Conservation (phyloP, 2,329 filamentous ascomycete genomes). For the Arthrobotrys conoides region DNA sequence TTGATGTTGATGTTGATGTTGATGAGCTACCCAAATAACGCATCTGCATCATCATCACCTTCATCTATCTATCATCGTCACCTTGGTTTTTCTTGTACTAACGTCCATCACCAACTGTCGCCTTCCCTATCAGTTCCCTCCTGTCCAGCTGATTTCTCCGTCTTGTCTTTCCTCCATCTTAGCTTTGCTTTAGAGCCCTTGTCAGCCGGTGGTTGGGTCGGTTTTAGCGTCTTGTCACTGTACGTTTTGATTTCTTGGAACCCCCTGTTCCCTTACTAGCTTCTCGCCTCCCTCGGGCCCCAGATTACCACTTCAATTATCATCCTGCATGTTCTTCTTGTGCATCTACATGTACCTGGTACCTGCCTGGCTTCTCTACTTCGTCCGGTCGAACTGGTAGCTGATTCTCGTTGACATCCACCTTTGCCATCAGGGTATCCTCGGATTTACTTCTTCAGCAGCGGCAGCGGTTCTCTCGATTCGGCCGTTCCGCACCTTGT, state of each 20-base stretch:
- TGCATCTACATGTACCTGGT: constrained; percentile 32
- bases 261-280: constrained; percentile 22
- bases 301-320: constrained; percentile 13
- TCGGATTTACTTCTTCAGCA: constrained; percentile 25
- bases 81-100: constrained; percentile 27
- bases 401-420: constrained; percentile 25
- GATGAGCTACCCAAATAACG: neutral
- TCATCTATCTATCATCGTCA: neutral
- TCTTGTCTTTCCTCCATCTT: constrained; percentile 19
- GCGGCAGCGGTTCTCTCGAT: constrained; percentile 5
- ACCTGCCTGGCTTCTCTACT: constrained; percentile 20
- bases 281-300: constrained; percentile 24
- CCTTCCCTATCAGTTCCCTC: constrained; percentile 7
- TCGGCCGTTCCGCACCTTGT: constrained; percentile 37
- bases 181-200: constrained; percentile 23
- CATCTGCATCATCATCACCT: neutral
- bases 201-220: constrained; percentile 32
- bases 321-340: constrained; percentile 21
- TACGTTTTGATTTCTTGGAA: constrained; percentile 22
- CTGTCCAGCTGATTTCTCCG: constrained; percentile 40
- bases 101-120: neutral
- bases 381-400: constrained; percentile 16
- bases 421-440: constrained; percentile 25
- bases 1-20: neutral
- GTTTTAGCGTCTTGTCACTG: constrained; percentile 31